Base-by-base conservation (phyloP, 2,329 filamentous ascomycete species). In the Talaromyces funiculosus region DNA sequence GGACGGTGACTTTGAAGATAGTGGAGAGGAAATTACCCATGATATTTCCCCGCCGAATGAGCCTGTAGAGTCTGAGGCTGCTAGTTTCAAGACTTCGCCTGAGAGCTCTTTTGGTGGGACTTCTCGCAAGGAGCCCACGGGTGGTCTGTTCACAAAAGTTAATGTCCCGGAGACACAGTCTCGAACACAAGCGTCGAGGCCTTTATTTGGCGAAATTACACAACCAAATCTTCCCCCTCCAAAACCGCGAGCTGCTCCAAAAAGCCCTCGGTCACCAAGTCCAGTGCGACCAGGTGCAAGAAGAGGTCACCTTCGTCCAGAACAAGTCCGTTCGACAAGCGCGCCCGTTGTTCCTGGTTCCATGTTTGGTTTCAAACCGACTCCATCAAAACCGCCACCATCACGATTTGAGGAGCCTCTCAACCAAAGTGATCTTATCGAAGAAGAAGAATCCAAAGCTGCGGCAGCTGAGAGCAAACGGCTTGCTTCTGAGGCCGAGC, bases 211-310 rank as follows among this genome's bases (percentile, higher is more conserved):
- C 18, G 78, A 80, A 63, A 72, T 80, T 37, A 63, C 69, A 9
- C 74, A 76, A 60, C 77, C 67, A 20, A 66, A 68, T 42, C 75
- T 75, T 59, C 73, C 74, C 20, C 72, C 75, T 33, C 70, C 75
- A 4, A 69, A 72, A 24, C 63, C 69, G 35, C 67, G 72, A 63
- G 64, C 26, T 33, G 66, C 65, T 42, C 67, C 65, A 22, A 71
- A 77, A 63, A 72, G 71, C 57, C 76, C 76, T 24, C 71, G 78
- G 26, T 80, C 78, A 9, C 78, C 78, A 4, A 81, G 78, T 59
- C 78, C 79, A 8, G 71, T 78, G n/a, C 75, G 78, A 22, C 62
- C 67, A 16, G 64, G 65, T 10, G 61, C 64, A 26, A 64, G 68
- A 37, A 69, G 68, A 56, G 70, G 67, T 24, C 62, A 67, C 2